These are phyloP conservation scores for Gaultheria prostrata DNA, from an alignment of 148 eudicot species.

Conservation along the genomic window DNA sequence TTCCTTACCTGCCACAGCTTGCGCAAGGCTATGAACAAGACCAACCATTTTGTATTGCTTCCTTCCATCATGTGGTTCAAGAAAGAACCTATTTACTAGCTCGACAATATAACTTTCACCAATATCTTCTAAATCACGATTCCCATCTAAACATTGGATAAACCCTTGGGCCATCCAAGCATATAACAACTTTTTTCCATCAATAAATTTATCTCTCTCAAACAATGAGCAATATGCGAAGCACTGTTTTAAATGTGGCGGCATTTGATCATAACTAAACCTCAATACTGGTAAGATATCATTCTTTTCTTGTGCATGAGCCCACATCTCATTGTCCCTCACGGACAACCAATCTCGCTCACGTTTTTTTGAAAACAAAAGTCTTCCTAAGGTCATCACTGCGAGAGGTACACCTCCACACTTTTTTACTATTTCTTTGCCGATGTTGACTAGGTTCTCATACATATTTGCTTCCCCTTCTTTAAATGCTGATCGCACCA, in stretches of 20 bases:
- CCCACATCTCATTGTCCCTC: not conserved
- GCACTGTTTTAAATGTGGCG: not conserved
- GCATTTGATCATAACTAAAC: not conserved
- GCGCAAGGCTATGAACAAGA: not conserved
- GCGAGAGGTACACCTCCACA: constrained; percentile 26
- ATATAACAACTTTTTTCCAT: not conserved
- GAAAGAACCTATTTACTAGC: not conserved
- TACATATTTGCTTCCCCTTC: constrained; percentile 14
- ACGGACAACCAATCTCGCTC: constrained; percentile 15
- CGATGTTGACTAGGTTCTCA: constrained; percentile 15
- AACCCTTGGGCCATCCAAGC: not conserved
- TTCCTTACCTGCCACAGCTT: not conserved
- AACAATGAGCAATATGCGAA: not conserved
- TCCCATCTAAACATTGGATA: not conserved
- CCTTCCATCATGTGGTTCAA: not conserved
- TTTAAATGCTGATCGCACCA: constrained; percentile 20
- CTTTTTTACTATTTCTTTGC: constrained; percentile 21
- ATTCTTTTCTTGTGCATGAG: not conserved
- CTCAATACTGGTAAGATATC: not conserved
- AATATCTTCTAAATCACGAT: not conserved
- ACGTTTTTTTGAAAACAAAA: not conserved
- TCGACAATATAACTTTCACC: not conserved
- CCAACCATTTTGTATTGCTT: not conserved
- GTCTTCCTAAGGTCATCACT: constrained; percentile 6
- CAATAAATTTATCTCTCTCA: not conserved